These are phyloP conservation scores for Paramyrothecium sp. DNA, from an alignment of 2,329 filamentous ascomycete species.

Conservation along the genomic window DNA sequence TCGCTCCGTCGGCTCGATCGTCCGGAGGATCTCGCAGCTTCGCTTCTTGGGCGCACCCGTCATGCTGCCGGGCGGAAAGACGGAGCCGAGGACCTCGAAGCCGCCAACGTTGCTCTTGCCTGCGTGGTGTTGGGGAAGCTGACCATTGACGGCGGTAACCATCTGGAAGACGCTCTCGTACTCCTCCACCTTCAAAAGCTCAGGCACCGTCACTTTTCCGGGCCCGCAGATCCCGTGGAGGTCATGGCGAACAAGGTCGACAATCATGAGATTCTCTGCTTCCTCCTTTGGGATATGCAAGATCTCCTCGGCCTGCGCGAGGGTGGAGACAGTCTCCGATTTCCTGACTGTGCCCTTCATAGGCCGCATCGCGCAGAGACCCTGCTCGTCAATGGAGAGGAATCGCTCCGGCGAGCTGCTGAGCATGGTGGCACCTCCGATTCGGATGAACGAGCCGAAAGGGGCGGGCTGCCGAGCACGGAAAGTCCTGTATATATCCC, in stretches of 20 bases:
- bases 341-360: slow-evolving; percentile 98
- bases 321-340: slow-evolving; percentile 59
- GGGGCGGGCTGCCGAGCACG: slow-evolving; percentile 74
- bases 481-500: slow-evolving; percentile 71
- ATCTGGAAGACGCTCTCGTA: slow-evolving; percentile 91
- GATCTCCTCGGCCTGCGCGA: slow-evolving; percentile 69
- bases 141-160: slow-evolving; percentile 80
- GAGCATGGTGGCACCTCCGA: slow-evolving; percentile 69
- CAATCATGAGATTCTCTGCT: slow-evolving; percentile 97
- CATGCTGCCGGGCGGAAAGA: slow-evolving; percentile 90
- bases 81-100: slow-evolving; percentile 72
- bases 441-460: slow-evolving; percentile 78
- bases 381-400: slow-evolving; percentile 54
- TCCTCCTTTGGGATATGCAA: slow-evolving; percentile 84
- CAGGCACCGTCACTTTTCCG: slow-evolving; percentile 69
- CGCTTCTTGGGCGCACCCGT: slow-evolving; percentile 94
- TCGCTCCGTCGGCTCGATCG: slow-evolving; percentile 64
- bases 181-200: slow-evolving; percentile 84
- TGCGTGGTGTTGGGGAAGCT: slow-evolving; percentile 37
- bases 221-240: slow-evolving; percentile 80
- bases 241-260: slow-evolving; percentile 93
- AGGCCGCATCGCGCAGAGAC: slow-evolving; percentile 76
- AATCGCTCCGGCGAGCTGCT: slow-evolving; percentile 90
- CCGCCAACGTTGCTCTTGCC: slow-evolving; percentile 11
- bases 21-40: slow-evolving; percentile 77